These are phyloP conservation scores for Amanita jacksonii DNA, from an alignment of 768 basidiomycete species.

Conservation along the genomic window DNA sequence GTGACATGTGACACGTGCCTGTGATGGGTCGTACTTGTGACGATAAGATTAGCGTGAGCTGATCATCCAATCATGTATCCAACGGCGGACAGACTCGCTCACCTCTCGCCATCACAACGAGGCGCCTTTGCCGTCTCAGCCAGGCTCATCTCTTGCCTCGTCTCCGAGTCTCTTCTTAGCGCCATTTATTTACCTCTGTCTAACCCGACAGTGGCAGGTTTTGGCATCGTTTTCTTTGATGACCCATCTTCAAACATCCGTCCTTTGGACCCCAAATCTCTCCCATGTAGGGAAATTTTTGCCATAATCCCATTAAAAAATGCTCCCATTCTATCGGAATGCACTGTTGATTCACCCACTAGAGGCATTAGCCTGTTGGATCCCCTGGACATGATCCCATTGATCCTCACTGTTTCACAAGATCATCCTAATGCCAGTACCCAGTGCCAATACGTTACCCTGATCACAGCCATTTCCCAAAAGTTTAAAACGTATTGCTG, in stretches of 20 bases:
- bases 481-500: conserved; percentile 20
- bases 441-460: not conserved
- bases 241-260: conserved; percentile 16
- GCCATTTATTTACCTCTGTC: conserved; percentile 37
- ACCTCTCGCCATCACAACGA: conserved; percentile 26
- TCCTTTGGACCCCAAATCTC: conserved; percentile 7
- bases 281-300: conserved; percentile 28
- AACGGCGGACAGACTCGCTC: conserved; percentile 18
- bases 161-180: conserved; percentile 43
- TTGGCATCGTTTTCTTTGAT: conserved; percentile 31
- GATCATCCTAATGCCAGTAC: conserved; percentile 8
- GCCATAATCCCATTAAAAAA: conserved; percentile 38
- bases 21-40: conserved; percentile 5
- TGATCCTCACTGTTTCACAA: conserved; percentile 16
- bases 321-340: conserved; percentile 36
- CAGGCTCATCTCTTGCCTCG: conserved; percentile 46
- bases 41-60: not conserved
- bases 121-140: conserved; percentile 40
- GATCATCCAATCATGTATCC: conserved; percentile 17
- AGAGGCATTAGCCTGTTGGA: conserved; percentile 40
- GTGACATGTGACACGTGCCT: not conserved
- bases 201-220: conserved; percentile 25
- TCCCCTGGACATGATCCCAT: conserved; percentile 43
- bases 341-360: conserved; percentile 19
- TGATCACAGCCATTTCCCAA: not conserved